These are phyloP conservation scores for Rutstroemia sydowiana DNA, from an alignment of 2,329 filamentous ascomycete genomes.

Conservation along the genomic window DNA sequence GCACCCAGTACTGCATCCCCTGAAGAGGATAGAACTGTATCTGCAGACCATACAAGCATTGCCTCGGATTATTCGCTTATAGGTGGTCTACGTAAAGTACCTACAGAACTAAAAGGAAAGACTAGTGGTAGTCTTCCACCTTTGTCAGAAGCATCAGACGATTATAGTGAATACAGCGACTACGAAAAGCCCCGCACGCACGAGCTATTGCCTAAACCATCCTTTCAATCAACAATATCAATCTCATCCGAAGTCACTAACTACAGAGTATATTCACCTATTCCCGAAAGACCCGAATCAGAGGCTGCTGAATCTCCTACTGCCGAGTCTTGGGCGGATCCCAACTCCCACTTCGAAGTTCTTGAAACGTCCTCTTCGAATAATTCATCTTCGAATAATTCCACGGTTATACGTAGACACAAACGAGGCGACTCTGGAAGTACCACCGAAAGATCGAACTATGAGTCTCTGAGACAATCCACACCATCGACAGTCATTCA, in stretches of 20 bases:
- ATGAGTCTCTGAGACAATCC: not conserved
- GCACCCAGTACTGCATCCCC: conserved; percentile 22
- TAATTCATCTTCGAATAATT: not conserved
- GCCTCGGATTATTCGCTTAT: conserved; percentile 30
- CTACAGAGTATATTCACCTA: conserved; percentile 27
- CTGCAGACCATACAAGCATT: conserved; percentile 26
- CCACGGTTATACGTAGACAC: not conserved
- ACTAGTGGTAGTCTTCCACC: conserved; percentile 18
- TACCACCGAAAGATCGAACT: not conserved
- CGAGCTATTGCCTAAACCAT: conserved; percentile 28
- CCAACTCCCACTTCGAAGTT: conserved; percentile 8
- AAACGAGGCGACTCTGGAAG: not conserved
- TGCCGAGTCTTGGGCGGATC: conserved; percentile 11
- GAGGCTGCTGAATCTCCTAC: conserved; percentile 18
- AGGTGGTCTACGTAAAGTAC: conserved; percentile 31
- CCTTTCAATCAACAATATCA: conserved; percentile 29
- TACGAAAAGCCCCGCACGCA: conserved; percentile 15
- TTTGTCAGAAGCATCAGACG: conserved; percentile 22
- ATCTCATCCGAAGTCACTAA: conserved; percentile 29
- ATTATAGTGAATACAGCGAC: no score
- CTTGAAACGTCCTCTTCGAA: not conserved
- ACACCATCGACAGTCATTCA: conserved; percentile 7
- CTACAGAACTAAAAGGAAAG: conserved; percentile 29
- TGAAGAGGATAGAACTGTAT: conserved; percentile 21
- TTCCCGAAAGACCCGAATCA: conserved; percentile 12